phyloP scores from a whole-genome alignment of 257 asterid genomes.

The Solanum pinnatisectum region DNA sequence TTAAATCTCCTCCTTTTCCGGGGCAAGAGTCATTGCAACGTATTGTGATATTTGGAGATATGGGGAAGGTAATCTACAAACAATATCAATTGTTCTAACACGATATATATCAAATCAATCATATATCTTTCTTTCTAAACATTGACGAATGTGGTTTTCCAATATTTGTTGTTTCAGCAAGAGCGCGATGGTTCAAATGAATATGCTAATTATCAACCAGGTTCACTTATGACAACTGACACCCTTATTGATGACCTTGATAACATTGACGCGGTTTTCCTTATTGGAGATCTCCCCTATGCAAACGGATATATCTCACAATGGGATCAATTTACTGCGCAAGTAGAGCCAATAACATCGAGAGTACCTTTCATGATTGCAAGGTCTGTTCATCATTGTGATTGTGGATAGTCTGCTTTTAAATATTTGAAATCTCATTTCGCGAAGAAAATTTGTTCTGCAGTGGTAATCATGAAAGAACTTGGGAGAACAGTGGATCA shows the following conservation, averaged over 20 bases:
- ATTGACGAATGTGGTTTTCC: background rate
- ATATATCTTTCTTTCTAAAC: background rate
- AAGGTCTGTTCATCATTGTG: conserved; percentile 32
- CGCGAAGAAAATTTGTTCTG: background rate
- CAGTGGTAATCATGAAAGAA: conserved; percentile 50
- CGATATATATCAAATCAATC: background rate
- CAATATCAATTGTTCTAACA: background rate
- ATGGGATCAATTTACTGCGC: conserved; percentile 94
- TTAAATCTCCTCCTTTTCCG: conserved; percentile 69
- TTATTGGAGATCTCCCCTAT: conserved; percentile 48
- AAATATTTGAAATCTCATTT: too few relatives aligned
- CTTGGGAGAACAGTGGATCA: conserved; percentile 31
- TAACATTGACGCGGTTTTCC: conserved; percentile 48
- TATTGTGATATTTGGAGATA: conserved; percentile 76
- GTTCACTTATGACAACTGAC: conserved; percentile 75
- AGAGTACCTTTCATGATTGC: conserved; percentile 74
- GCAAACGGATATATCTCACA: conserved; percentile 63
- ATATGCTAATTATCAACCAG: conserved; percentile 74
- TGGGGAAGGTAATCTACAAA: conserved; percentile 67
- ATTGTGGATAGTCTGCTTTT: too few relatives aligned
- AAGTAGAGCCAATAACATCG: conserved; percentile 75
- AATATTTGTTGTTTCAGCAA: conserved; percentile 33
- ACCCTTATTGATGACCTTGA: conserved; percentile 51
- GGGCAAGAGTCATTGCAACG: conserved; percentile 88
- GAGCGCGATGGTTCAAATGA: conserved; percentile 98